Evolutionary conservation across 2,329 filamentous ascomycete genomes (phyloP), one percentile per base, ranked within the genome.

Genomic region (Tolypocladium paradoxum): DNA sequence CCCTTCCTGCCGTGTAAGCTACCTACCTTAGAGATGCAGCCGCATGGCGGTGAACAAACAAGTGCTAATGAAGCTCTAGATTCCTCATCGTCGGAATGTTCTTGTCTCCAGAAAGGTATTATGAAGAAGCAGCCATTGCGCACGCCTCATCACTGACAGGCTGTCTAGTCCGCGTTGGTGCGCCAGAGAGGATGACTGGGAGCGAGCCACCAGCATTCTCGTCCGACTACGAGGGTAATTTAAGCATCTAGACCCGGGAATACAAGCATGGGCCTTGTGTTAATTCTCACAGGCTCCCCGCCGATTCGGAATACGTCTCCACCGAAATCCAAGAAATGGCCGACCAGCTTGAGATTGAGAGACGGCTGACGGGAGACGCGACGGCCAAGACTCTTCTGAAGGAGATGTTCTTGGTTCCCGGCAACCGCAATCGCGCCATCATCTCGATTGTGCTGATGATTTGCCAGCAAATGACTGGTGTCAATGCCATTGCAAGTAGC

Each of bases 391-490:
- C 82, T 52, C 70, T 85, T 18, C 75, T 82, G 60, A 80, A 75
- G 60, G 84, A 87, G 65, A 84, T 85, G 76, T 83, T 77, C 73
- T 68, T 73, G 6, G 76, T 83, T 51, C 69, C 74, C 1, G 76
- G 76, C 1, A 84, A 88, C 68, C 75, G 84, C 54, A 84, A 84
- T 61, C 77, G 84, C 50, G 81, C 78, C 2, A 66, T 86, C 48
- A 76, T 87, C 53, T 83, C 81, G 33, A 78, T 88, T 48, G 38
- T 70, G 2, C 67, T 80, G 50, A 73, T 84, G 84, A 70, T 87
- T 38, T 87, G 82, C 65, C 85, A 89, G 65, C 84, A 88, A 64
- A 85, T 88, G 79, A 88, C 84, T 0, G 84, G 83, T n/a, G 68
- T 69, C 24, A 73, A 73, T 53, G 67, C 71, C 22, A 65, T 87